Conservation (phyloP, 225 moss, liverwort and hornwort genomes). For the Lunularia cruciata region DNA sequence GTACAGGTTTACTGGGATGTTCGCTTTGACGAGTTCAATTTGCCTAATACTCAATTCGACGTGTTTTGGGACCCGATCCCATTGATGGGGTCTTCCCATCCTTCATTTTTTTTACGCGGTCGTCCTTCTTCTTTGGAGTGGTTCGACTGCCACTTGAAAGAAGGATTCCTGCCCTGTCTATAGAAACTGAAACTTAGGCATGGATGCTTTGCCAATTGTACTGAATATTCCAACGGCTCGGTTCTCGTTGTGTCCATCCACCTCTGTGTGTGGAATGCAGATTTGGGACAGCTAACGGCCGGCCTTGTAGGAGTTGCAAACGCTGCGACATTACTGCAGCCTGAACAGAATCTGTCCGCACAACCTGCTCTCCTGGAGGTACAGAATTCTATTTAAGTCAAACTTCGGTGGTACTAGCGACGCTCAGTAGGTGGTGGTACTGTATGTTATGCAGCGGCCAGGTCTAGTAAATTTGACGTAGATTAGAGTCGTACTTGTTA, state of each 20-base stretch:
- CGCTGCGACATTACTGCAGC: conserved; percentile 16
- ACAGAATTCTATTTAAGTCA: neutral
- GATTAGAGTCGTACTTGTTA: neutral
- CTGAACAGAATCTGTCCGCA: conserved; percentile 11
- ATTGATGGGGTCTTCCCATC: no score
- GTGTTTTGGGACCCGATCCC: no score
- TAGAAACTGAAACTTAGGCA: no score
- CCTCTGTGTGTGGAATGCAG: conserved; percentile 4
- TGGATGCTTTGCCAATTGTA: neutral
- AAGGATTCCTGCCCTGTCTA: no score
- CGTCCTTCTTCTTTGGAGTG: no score
- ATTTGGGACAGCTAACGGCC: conserved; percentile 20
- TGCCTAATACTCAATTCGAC: no score
- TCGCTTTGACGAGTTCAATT: no score
- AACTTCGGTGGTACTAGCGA: neutral
- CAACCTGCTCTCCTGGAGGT: conserved; percentile 4
- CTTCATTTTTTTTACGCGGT: no score
- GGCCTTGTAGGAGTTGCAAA: neutral
- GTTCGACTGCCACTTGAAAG: no score
- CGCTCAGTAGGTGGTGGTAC: neutral
- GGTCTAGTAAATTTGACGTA: conserved; percentile 6
- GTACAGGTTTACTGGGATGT: no score
- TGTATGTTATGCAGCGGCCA: neutral
- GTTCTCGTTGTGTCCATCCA: neutral
- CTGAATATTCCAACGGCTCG: conserved; percentile 7